Evolutionary conservation across 805 yeast genomes (phyloP).

Genomic region (Kuraishia floccosa): DNA sequence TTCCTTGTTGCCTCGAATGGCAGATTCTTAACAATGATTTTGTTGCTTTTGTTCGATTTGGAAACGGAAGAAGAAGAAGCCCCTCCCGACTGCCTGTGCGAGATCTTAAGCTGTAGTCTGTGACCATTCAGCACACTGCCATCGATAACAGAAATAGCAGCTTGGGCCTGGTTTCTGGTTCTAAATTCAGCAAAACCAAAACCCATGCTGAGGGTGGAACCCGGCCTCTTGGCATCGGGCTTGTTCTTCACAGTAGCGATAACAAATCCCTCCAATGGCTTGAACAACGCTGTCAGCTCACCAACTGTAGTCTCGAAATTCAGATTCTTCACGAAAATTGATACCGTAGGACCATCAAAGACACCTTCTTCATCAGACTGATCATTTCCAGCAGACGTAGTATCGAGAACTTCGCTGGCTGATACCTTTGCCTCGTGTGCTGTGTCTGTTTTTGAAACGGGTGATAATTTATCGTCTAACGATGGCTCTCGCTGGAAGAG

Average conservation of each 20-base stretch:
- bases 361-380: conserved; percentile 24
- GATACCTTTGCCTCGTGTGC: conserved; percentile 31
- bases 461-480: conserved; percentile 19
- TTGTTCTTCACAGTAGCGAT: conserved; percentile 78
- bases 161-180: conserved; percentile 65
- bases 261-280: conserved; percentile 65
- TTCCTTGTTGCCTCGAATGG: conserved; percentile 94
- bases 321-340: conserved; percentile 85
- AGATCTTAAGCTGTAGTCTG: conserved; percentile 76
- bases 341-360: conserved; percentile 65
- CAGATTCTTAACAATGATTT: conserved; percentile 89
- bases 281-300: conserved; percentile 51
- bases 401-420: conserved; percentile 31
- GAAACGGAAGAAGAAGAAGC: conserved; percentile 13
- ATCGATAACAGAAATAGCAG: conserved; percentile 64
- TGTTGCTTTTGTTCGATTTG: conserved; percentile 35
- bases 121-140: conserved; percentile 83
- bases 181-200: conserved; percentile 92
- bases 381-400: conserved; percentile 7
- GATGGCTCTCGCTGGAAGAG: conserved; percentile 56
- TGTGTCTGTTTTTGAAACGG: conserved; percentile 20
- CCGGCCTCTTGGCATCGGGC: conserved; percentile 69
- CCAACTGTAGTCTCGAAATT: conserved; percentile 67
- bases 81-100: conserved; percentile 55
- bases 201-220: conserved; percentile 82